Conservation (phyloP, 1,139 yeast species). For the Yamadazyma diospyri region DNA sequence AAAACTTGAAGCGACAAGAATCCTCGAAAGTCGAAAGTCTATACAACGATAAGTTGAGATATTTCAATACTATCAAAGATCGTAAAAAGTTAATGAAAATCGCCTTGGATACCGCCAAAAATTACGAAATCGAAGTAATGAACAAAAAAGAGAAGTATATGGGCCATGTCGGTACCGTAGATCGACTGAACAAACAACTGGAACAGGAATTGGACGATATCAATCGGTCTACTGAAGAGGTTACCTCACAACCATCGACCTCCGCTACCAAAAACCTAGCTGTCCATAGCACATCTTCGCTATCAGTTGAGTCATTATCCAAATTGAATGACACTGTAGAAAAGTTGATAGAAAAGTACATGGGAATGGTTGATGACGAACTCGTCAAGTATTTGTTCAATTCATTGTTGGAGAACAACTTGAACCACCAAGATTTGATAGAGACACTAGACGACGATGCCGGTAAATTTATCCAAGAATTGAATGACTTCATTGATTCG, state of each 20-base stretch:
- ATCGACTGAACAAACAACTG: slow-evolving; percentile 18
- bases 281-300: slow-evolving; percentile 3
- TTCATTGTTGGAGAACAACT: slow-evolving; percentile 31
- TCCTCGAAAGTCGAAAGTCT: slow-evolving; percentile 8
- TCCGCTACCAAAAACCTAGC: background rate
- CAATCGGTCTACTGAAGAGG: slow-evolving; percentile 18
- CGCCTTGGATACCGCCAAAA: slow-evolving; percentile 17
- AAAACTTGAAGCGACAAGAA: slow-evolving; percentile 17
- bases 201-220: slow-evolving; percentile 35
- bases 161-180: slow-evolving; percentile 22
- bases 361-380: slow-evolving; percentile 52
- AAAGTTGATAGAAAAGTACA: slow-evolving; percentile 44
- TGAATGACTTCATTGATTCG: slow-evolving; percentile 6
- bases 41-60: slow-evolving; percentile 17
- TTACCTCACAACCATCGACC: background rate
- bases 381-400: slow-evolving; percentile 41
- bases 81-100: slow-evolving; percentile 18
- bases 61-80: slow-evolving; percentile 18
- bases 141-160: slow-evolving; percentile 35
- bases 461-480: slow-evolving; percentile 35
- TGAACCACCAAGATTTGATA: slow-evolving; percentile 35
- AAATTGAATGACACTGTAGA: slow-evolving; percentile 32
- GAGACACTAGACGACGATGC: slow-evolving; percentile 61
- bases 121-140: slow-evolving; percentile 33
- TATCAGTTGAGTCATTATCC: slow-evolving; percentile 16